phyloP scores from a whole-genome alignment of 1,139 yeast genomes.

The Yamadazyma pseudoaaseri region DNA sequence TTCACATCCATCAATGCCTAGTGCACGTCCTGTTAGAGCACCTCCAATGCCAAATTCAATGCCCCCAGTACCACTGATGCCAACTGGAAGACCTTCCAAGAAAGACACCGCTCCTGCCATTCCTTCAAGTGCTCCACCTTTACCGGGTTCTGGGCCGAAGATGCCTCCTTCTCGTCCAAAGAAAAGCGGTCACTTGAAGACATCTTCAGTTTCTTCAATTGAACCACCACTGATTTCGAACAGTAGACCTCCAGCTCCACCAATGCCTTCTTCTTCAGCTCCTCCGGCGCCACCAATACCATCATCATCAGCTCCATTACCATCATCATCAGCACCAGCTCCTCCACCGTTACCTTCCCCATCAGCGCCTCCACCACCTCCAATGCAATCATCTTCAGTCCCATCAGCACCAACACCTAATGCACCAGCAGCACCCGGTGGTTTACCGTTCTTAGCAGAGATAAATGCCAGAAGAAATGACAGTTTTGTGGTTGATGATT shows the following conservation, averaged over 20 bases:
- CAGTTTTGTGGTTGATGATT: constrained; percentile 34
- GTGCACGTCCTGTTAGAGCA: constrained; percentile 8
- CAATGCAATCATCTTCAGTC: constrained; percentile 3
- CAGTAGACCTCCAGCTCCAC: constrained; percentile 10
- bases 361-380: constrained; percentile 12
- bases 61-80: constrained; percentile 24
- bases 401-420: constrained; percentile 10
- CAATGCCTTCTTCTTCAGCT: constrained; percentile 12
- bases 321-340: constrained; percentile 6
- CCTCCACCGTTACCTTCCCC: constrained; percentile 15
- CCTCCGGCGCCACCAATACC: constrained; percentile 13
- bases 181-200: constrained; percentile 32
- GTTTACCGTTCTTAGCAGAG: constrained; percentile 42
- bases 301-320: constrained; percentile 10
- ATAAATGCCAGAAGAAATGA: constrained; percentile 42
- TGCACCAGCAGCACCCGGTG: constrained; percentile 16
- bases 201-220: constrained; percentile 16
- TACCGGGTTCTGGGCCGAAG: constrained; percentile 22
- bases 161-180: constrained; percentile 31
- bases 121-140: constrained; percentile 6
- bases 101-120: constrained; percentile 15
- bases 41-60: constrained; percentile 5
- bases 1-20: constrained; percentile 16
- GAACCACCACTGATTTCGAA: constrained; percentile 19
- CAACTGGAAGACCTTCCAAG: constrained; percentile 30